Evolutionary conservation across 805 yeast species (phyloP).

Genomic region (Suhomyces canberraensis): DNA sequence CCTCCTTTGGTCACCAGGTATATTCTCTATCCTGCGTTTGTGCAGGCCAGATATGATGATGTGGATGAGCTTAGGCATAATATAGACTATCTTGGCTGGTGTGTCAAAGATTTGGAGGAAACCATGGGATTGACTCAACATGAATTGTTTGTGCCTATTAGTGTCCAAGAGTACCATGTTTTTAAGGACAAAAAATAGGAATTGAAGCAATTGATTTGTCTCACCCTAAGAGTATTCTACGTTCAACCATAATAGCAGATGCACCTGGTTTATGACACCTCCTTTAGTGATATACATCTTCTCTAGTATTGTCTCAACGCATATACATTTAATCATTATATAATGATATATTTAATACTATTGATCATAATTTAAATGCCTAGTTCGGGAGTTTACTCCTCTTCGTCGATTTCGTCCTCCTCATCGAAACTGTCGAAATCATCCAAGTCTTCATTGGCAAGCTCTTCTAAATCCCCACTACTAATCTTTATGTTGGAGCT

Average conservation of each 20-base stretch:
- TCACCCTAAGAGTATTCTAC: no score
- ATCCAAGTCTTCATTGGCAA: slow-evolving; percentile 12
- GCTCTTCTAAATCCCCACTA: slow-evolving; percentile 19
- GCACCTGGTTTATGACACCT: no score
- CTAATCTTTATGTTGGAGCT: slow-evolving; percentile 25
- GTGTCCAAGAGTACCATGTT: no score
- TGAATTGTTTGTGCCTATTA: slow-evolving; percentile 26
- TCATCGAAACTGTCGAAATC: slow-evolving; percentile 8
- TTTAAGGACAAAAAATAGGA: neutral
- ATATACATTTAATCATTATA: no score
- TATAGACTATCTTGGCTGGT: slow-evolving; percentile 34
- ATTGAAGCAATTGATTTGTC: neutral
- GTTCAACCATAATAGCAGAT: no score
- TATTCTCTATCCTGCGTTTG: slow-evolving; percentile 22
- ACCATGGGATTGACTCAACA: slow-evolving; percentile 24
- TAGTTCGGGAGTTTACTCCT: no score
- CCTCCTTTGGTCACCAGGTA: slow-evolving; percentile 31
- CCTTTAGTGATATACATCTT: no score
- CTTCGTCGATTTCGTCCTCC: slow-evolving; percentile 11
- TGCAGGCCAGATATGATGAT: slow-evolving; percentile 25
- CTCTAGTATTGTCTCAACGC: no score
- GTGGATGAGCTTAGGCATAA: slow-evolving; percentile 29
- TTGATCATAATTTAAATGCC: no score
- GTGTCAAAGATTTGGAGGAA: slow-evolving; percentile 31
- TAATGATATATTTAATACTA: no score